Percentiles rank a stretch among this genome's conserved stretches.
These are phyloP conservation scores for Trapa incisa DNA, from an alignment of 345 rosid species.

Conservation along the genomic window DNA sequence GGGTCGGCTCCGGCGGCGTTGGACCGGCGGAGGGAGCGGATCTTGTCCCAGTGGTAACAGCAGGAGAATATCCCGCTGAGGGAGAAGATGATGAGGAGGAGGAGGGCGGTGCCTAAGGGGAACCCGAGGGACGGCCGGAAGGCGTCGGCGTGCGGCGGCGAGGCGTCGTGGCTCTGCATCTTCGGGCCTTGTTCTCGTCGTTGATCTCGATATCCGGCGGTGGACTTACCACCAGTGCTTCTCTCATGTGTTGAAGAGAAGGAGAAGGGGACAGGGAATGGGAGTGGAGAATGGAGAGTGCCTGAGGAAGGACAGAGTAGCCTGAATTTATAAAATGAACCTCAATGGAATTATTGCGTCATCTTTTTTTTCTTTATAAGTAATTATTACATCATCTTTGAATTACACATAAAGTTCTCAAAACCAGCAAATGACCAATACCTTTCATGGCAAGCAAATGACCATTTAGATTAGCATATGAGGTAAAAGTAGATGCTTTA, in stretches of 20 bases:
- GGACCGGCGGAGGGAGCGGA: conserved; percentile 70
- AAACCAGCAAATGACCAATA: too few relatives aligned
- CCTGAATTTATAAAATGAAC: neutral
- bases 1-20: conserved; percentile 20
- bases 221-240: conserved; percentile 2
- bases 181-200: neutral
- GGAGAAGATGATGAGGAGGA: conserved; percentile 68
- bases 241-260: conserved; percentile 2
- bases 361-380: neutral
- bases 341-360: neutral
- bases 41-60: conserved; percentile 97
- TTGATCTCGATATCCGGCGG: neutral
- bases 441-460: too few relatives aligned
- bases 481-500: too few relatives aligned
- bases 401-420: too few relatives aligned
- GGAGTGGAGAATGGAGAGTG: neutral
- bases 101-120: conserved; percentile 90
- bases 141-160: conserved; percentile 68
- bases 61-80: conserved; percentile 94
- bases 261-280: conserved; percentile 6
- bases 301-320: neutral
- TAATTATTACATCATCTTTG: neutral
- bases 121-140: conserved; percentile 87
- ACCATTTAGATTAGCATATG: too few relatives aligned
- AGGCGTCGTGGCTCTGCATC: conserved; percentile 60